Base-by-base conservation (phyloP, 192 early-diverging fungal species). In the Backusella parvicylindrica region DNA sequence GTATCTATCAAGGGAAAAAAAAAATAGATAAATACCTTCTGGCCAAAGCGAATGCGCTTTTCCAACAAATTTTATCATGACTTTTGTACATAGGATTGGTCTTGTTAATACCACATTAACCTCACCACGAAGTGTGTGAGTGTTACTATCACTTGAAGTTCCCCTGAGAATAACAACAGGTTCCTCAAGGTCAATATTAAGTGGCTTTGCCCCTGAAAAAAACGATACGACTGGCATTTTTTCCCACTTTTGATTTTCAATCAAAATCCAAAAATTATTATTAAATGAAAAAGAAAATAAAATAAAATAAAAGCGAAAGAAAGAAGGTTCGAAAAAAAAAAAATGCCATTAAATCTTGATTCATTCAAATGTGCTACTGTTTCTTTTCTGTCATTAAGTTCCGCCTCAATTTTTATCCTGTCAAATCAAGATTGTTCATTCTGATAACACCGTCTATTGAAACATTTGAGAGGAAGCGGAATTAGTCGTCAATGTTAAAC, bases 121-220 rank as follows among this genome's bases (percentile, higher is more conserved):
- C 35, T 78, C 77, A 0, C 81, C 81, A n/a, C 74, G 71, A 2
- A 82, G 69, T 0, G 73, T 70, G 26, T 75, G 66, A 0, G 74
- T 72, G 2, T 28, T 65, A 0, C 9, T n/a, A 35, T 82, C 76
- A 16, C 38, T 56, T 18, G 81, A 23, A 16, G 63, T 7, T 13
- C 77, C 72, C 9, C 76, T 64, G n/a, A 82, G 40, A 1, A 78
- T 63, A 13, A 79, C 72, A 6, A 76, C 71, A 2, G 74, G 74
- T 41, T 78, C 77, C 26, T 74, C 74, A 13, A 82, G 71, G 18
- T 82, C 72, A 70, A 82, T 73, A 8, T 74, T 71, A 31, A 82
- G 70, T 26, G 79, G 76, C 2, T 77, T 64, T 28, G 30, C 50
- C 37, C 60, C 71, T 35, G 70, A 26, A 18, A 72, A 77, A 56